Evolutionary conservation across 164 flowering plant species (phyloP).

Genomic region (Echeveria elegans): DNA sequence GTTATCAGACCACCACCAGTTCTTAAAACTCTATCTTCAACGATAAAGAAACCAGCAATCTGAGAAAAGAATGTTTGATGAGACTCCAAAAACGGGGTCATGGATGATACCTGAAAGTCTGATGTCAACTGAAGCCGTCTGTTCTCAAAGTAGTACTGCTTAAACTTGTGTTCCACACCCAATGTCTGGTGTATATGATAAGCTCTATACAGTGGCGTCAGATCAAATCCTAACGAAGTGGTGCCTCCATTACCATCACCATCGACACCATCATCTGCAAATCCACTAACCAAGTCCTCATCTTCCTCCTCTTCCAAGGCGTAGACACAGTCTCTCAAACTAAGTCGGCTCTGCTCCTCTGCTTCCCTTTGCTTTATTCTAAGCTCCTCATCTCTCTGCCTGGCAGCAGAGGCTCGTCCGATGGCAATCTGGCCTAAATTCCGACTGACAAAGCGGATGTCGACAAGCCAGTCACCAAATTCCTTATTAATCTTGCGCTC

Average conservation of each 20-base stretch:
- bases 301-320: constrained; percentile 70
- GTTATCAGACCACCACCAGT: constrained; percentile 82
- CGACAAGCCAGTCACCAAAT: constrained; percentile 95
- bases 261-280: constrained; percentile 25
- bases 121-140: constrained; percentile 87
- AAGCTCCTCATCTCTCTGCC: constrained; percentile 94
- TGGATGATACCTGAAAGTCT: constrained; percentile 96
- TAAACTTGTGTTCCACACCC: constrained; percentile 76
- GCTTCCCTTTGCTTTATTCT: constrained; percentile 90
- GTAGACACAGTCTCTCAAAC: constrained; percentile 78
- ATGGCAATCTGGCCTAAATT: constrained; percentile 92
- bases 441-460: constrained; percentile 78
- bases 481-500: constrained; percentile 71
- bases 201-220: constrained; percentile 79
- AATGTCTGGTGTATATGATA: constrained; percentile 84
- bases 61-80: constrained; percentile 98
- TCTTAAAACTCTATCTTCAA: constrained; percentile 84
- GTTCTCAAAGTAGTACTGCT: constrained; percentile 89
- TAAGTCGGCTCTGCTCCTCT: constrained; percentile 87
- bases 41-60: constrained; percentile 94
- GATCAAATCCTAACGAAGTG: constrained; percentile 63
- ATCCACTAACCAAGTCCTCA: constrained; percentile 20
- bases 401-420: constrained; percentile 73
- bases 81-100: constrained; percentile 97
- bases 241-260: constrained; percentile 23